Evolutionary conservation across 2,329 filamentous ascomycete genomes (phyloP).

Genomic region (Aspergillus eucalypticola): DNA sequence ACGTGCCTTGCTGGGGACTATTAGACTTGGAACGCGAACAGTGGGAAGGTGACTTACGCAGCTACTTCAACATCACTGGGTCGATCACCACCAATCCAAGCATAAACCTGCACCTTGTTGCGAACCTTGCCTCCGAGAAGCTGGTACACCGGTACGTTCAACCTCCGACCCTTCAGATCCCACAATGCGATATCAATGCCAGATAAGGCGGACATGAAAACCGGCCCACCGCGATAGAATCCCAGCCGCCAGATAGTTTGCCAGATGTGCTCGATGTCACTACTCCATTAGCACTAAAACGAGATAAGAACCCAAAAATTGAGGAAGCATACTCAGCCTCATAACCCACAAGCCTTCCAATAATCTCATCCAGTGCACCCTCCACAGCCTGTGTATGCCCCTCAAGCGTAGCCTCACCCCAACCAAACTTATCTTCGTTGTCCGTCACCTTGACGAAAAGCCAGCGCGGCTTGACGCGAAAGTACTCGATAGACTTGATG

Average conservation of each 20-base stretch:
- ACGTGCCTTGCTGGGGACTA: conserved; percentile 47
- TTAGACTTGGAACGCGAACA: not conserved
- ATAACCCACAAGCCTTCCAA: conserved; percentile 61
- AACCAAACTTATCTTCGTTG: conserved; percentile 64
- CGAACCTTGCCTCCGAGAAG: conserved; percentile 73
- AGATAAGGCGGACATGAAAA: conserved; percentile 76
- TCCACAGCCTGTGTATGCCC: conserved; percentile 74
- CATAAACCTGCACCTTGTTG: conserved; percentile 69
- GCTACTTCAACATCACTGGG: conserved; percentile 65
- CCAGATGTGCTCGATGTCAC: conserved; percentile 81
- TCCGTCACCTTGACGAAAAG: conserved; percentile 77
- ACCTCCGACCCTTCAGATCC: conserved; percentile 69
- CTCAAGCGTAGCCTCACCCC: conserved; percentile 75
- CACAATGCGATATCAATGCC: conserved; percentile 79
- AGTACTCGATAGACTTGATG: conserved; percentile 70
- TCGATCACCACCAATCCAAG: conserved; percentile 75
- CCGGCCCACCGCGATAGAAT: conserved; percentile 76
- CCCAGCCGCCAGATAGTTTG: conserved; percentile 69
- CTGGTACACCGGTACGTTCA: conserved; percentile 70
- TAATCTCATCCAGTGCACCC: conserved; percentile 69
- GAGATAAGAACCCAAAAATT: accelerated
- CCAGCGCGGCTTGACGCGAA: conserved; percentile 74
- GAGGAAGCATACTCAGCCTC: conserved; percentile 64
- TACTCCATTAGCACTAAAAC: conserved; percentile 32
- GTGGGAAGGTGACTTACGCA: conserved; percentile 42